Evolutionary conservation across 2,329 filamentous ascomycete genomes (phyloP).

Genomic region (Phialophora verrucosa): DNA sequence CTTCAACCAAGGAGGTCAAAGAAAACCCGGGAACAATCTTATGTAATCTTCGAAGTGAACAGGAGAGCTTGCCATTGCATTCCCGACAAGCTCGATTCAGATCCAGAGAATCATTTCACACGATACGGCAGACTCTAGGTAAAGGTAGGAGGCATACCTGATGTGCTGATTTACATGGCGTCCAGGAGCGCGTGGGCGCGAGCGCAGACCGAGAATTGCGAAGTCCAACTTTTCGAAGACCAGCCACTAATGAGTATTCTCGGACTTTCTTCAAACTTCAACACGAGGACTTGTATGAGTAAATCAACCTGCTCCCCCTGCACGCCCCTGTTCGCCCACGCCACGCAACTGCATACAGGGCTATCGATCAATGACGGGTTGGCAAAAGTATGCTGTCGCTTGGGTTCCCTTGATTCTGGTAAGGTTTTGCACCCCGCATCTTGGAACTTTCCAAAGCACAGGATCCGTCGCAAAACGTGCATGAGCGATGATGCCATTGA

Average conservation of each 20-base stretch:
- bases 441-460: neutral
- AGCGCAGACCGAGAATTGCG: neutral
- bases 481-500: conserved; percentile 13
- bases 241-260: neutral
- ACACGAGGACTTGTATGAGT: neutral
- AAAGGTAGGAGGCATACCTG: neutral
- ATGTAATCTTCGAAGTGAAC: neutral
- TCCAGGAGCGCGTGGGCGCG: neutral
- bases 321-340: neutral
- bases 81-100: neutral
- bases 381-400: conserved; percentile 6
- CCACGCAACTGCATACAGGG: neutral
- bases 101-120: neutral
- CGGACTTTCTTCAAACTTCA: neutral
- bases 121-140: neutral
- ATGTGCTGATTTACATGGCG: neutral
- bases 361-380: neutral
- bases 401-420: neutral
- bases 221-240: neutral
- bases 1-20: neutral
- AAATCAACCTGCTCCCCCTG: neutral
- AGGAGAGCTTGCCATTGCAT: neutral
- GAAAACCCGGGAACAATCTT: neutral
- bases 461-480: neutral
- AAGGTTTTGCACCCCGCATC: conserved; percentile 16